Conservation (phyloP, 768 basidiomycete species). For the Lactarius hengduanensis region DNA sequence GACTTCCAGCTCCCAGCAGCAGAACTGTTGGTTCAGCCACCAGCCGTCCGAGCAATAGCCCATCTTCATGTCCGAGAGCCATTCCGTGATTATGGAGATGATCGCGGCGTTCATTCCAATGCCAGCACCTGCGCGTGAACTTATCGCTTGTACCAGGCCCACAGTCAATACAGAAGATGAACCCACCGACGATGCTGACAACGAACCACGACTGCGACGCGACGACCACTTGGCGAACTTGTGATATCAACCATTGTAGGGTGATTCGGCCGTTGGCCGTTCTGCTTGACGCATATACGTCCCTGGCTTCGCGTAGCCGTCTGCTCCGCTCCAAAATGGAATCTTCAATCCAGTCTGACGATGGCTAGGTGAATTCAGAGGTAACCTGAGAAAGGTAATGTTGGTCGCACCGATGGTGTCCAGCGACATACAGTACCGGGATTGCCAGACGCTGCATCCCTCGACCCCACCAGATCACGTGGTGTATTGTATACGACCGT, state of each 20-base stretch:
- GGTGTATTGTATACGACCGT: not conserved
- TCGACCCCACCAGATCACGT: constrained; percentile 13
- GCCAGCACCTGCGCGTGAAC: constrained; percentile 58
- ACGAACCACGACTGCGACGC: constrained; percentile 92
- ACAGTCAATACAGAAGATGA: not conserved
- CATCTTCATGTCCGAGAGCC: constrained; percentile 97
- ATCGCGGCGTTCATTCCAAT: constrained; percentile 95
- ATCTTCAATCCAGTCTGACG: constrained; percentile 94
- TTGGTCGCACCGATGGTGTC: constrained; percentile 16
- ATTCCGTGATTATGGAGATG: constrained; percentile 93
- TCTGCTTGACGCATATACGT: constrained; percentile 42
- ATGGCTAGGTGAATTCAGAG: not conserved
- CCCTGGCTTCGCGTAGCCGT: constrained; percentile 61
- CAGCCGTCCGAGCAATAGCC: constrained; percentile 96
- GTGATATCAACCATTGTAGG: constrained; percentile 58
- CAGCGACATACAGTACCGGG: constrained; percentile 7
- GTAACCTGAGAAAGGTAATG: not conserved
- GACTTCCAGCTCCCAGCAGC: constrained; percentile 93
- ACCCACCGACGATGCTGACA: constrained; percentile 83
- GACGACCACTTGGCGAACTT: constrained; percentile 56
- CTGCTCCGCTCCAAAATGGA: constrained; percentile 84
- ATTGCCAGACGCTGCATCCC: not conserved
- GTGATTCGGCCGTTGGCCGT: constrained; percentile 52
- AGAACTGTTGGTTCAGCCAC: constrained; percentile 99
- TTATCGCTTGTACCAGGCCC: constrained; percentile 6